Evolutionary conservation across 169 alveolate genomes (phyloP).

Genomic region (Plasmodium falciparum): DNA sequence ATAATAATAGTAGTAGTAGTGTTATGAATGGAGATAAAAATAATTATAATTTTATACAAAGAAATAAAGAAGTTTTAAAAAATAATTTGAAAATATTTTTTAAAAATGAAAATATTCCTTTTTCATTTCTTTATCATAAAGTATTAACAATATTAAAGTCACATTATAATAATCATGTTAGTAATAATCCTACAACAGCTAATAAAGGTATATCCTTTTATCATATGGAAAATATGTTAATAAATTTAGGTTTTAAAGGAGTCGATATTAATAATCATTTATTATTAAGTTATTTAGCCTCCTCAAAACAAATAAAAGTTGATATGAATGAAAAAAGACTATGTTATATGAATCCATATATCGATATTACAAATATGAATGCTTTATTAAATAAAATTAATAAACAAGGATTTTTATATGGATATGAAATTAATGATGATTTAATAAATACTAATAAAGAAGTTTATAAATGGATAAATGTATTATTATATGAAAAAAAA

Average conservation of each 20-base stretch:
- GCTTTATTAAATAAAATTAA: slow-evolving; percentile 64
- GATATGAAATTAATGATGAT: slow-evolving; percentile 77
- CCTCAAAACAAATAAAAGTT: slow-evolving; percentile 72
- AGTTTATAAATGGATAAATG: slow-evolving; percentile 71
- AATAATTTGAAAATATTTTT: slow-evolving; percentile 58
- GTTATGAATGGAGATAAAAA: background rate
- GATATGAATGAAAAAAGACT: slow-evolving; percentile 75
- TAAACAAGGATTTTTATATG: slow-evolving; percentile 73
- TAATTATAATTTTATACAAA: background rate
- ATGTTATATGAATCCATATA: slow-evolving; percentile 63
- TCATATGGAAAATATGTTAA: slow-evolving; percentile 71
- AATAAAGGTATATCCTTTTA: slow-evolving; percentile 73
- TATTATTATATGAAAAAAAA: slow-evolving; percentile 72
- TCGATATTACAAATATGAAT: slow-evolving; percentile 59
- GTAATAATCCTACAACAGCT: slow-evolving; percentile 50
- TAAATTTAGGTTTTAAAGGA: slow-evolving; percentile 74
- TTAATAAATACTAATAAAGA: slow-evolving; percentile 76
- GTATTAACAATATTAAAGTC: slow-evolving; percentile 70
- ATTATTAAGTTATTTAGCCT: slow-evolving; percentile 60
- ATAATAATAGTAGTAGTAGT: slow-evolving; percentile 4
- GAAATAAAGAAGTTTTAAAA: slow-evolving; percentile 30
- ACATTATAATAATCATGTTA: slow-evolving; percentile 69
- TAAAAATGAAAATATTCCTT: slow-evolving; percentile 66
- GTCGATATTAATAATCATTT: slow-evolving; percentile 63
- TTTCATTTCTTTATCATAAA: slow-evolving; percentile 68